Evolutionary conservation across 768 basidiomycete species (phyloP), one percentile per base, ranked within the genome.

Genomic region (Crepidotus variabilis): DNA sequence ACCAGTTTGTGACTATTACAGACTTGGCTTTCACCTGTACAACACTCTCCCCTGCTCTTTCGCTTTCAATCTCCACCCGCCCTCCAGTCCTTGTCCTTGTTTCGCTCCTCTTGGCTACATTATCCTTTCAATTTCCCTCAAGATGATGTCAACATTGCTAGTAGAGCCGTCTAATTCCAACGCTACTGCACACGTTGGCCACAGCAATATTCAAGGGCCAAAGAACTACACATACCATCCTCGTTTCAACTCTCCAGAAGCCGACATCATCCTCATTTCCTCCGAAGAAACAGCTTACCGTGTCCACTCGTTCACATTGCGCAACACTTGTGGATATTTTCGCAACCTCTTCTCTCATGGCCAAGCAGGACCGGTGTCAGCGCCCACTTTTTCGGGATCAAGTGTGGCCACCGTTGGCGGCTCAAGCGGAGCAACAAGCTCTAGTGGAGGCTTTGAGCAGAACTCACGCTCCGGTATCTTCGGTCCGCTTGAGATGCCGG

Each of bases 251-350:
- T 65, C 67, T 9, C 65, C 65, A 47, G 71, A 75, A 48, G 72
- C 72, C 34, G 73, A 77, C 57, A 63, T 72, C 13, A 65, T 72
- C 46, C 66, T 77, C 22, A 63, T 71, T n/a, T 76, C 75, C 2
- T 61, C 79, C 47, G 78, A 81, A 46, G 72, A 75, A 1, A 80
- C 78, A 34, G 68, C 72, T 45, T 87, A 84, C 65, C 77, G 78
- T 36, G 74, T 86, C 28, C 82, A 84, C 58, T 79, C 81, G 0
- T 79, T 75, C 65, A 84, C 80, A 1, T 74, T 87, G 39, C 79
- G 78, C 61, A 77, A 75, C 22, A 82, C 84, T 0, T 84, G 82
- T 4, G 80, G 82, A 32, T 80, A 83, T 72, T 84, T 84, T 66
- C 72, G 78, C 51, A 74, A 77, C 11, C 78, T 86, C 62, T 84